Conservation (phyloP, 179 eudicot species). For the Silene coronaria region DNA sequence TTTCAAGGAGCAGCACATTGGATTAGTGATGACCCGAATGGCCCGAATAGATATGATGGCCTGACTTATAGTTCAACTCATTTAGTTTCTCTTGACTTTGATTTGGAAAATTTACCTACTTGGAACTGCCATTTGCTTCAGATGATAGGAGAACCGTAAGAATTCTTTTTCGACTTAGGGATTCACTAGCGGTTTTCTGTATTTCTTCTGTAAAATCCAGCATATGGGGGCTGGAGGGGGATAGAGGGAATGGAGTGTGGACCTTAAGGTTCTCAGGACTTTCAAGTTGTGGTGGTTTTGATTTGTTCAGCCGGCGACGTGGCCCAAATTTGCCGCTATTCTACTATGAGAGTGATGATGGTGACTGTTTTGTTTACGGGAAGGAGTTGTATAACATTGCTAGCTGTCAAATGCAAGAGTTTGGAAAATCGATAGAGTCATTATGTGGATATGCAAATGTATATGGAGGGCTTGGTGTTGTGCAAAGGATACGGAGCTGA, state of each 20-base stretch:
- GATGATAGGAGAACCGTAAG: neutral
- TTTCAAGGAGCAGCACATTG: neutral
- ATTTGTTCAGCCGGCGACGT: neutral
- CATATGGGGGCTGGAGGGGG: neutral
- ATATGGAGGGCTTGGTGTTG: no score
- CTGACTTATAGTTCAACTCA: no score
- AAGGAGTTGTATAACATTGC: neutral
- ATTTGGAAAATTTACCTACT: neutral
- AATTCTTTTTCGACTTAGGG: conserved; percentile 2
- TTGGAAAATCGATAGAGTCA: neutral
- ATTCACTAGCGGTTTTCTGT: neutral
- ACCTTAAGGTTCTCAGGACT: neutral
- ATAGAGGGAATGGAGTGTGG: neutral
- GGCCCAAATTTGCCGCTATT: neutral
- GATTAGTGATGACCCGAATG: neutral
- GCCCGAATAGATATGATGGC: no score
- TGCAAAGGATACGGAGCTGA: neutral
- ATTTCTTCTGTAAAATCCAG: neutral
- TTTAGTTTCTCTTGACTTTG: no score
- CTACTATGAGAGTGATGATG: neutral
- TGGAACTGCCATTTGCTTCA: neutral
- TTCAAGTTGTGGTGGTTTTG: neutral
- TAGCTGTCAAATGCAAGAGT: neutral
- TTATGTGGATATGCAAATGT: neutral
- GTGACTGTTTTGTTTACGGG: neutral